Evolutionary conservation across 805 yeast species (phyloP).

Genomic region (Candida cerambycidarum): DNA sequence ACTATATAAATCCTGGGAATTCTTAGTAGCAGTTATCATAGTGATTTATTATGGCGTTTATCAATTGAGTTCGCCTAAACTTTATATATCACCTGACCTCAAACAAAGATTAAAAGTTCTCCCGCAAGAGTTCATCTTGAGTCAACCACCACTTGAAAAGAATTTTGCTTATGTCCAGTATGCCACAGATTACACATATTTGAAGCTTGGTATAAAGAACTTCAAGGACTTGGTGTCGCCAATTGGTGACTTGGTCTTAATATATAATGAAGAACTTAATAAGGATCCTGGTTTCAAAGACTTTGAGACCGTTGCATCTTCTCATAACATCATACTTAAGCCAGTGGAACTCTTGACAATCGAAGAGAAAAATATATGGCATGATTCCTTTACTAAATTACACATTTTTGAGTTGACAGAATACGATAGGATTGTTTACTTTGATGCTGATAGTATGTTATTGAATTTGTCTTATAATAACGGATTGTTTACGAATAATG

Average conservation of each 20-base stretch:
- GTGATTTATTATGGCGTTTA: constrained; percentile 21
- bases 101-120: constrained; percentile 20
- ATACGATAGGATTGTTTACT: constrained; percentile 53
- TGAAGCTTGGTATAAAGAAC: constrained; percentile 54
- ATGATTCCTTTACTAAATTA: constrained; percentile 54
- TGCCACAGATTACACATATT: constrained; percentile 52
- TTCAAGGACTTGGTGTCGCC: constrained; percentile 31
- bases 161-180: constrained; percentile 59
- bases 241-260: constrained; percentile 45
- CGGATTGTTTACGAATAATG: background rate
- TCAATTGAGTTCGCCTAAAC: constrained; percentile 18
- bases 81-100: constrained; percentile 15
- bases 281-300: constrained; percentile 15
- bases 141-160: constrained; percentile 13
- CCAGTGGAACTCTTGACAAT: constrained; percentile 17
- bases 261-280: constrained; percentile 29
- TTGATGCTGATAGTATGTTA: constrained; percentile 59
- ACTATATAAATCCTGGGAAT: constrained; percentile 22
- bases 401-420: constrained; percentile 49
- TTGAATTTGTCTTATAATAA: constrained; percentile 3
- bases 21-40: constrained; percentile 20
- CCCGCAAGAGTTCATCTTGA: constrained; percentile 23
- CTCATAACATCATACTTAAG: constrained; percentile 25
- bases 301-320: constrained; percentile 15
- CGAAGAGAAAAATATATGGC: constrained; percentile 36